These are phyloP conservation scores for Aphanomyces euteiches DNA, from an alignment of 352 stramenopile genomes.

Conservation along the genomic window DNA sequence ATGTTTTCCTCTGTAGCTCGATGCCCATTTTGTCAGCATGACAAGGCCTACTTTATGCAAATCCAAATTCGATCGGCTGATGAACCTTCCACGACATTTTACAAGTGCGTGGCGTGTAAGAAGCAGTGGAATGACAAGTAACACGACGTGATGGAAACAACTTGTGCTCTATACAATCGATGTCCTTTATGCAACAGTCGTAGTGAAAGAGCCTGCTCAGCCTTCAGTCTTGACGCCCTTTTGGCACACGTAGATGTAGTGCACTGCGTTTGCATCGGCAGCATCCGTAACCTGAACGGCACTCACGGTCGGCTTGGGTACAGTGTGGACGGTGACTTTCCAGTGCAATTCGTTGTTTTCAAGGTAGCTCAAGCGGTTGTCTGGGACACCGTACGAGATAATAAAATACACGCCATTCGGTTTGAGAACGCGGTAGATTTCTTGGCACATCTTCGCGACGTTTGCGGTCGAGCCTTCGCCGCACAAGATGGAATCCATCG, in stretches of 20 bases:
- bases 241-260: slow-evolving; percentile 96
- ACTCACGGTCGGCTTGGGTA: slow-evolving; percentile 94
- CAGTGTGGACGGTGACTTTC: slow-evolving; percentile 93
- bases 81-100: slow-evolving; percentile 99
- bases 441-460: slow-evolving; percentile 93
- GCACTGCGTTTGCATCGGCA: slow-evolving; percentile 90
- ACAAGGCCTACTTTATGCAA: slow-evolving; percentile 99
- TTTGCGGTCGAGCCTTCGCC: slow-evolving; percentile 94
- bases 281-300: slow-evolving; percentile 88
- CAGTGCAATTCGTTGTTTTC: slow-evolving; percentile 95
- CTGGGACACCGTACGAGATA: slow-evolving; percentile 93
- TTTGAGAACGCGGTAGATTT: slow-evolving; percentile 93
- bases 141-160: neutral
- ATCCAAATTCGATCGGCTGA: slow-evolving; percentile 99
- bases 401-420: slow-evolving; percentile 93
- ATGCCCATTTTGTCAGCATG: slow-evolving; percentile 94
- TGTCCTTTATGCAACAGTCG: neutral
- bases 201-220: neutral
- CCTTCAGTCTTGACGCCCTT: slow-evolving; percentile 70
- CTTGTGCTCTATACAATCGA: neutral
- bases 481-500: slow-evolving; percentile 94
- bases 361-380: slow-evolving; percentile 94
- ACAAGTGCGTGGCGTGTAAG: slow-evolving; percentile 98
- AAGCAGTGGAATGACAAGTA: slow-evolving; percentile 93
- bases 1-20: slow-evolving; percentile 42